Evolutionary conservation across 2,329 filamentous ascomycete genomes (phyloP).

Genomic region (Arthrocladium fulminans): DNA sequence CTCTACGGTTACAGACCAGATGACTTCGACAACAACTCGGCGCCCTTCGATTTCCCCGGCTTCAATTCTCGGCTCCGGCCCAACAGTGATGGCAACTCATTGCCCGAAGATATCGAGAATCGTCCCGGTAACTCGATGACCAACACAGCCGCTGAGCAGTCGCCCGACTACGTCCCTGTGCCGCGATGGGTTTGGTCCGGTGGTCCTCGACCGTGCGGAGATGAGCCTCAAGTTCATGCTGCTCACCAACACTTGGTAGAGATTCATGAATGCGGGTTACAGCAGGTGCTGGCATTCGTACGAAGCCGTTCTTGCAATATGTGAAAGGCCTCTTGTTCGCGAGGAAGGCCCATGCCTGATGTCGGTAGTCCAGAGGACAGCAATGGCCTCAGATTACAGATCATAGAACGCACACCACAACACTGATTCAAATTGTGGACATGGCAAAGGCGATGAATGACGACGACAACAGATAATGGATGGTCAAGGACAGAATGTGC

Average conservation of each 20-base stretch:
- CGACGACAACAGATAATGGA: too few species aligned
- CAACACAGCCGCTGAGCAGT: slow-evolving; percentile 24
- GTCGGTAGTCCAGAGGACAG: too few species aligned
- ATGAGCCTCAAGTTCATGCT: slow-evolving; percentile 58
- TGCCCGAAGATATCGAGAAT: too few species aligned
- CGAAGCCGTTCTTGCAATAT: slow-evolving; percentile 2
- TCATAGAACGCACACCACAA: not conserved
- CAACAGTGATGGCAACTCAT: too few species aligned
- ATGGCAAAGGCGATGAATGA: not conserved
- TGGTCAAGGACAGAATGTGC: not conserved
- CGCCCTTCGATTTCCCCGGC: slow-evolving; percentile 27
- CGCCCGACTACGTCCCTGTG: slow-evolving; percentile 29
- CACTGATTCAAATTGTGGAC: not conserved
- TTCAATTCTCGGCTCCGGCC: slow-evolving; percentile 14
- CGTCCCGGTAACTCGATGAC: too few species aligned
- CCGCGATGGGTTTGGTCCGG: slow-evolving; percentile 41
- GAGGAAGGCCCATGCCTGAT: too few species aligned
- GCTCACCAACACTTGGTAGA: slow-evolving; percentile 58
- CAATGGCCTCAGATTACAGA: too few species aligned
- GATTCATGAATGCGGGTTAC: slow-evolving; percentile 28
- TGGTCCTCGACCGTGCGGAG: slow-evolving; percentile 52
- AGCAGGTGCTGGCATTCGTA: slow-evolving; percentile 17
- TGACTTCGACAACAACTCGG: slow-evolving; percentile 36
- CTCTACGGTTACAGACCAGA: slow-evolving; percentile 28
- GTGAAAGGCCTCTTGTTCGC: not conserved